phyloP scores from a whole-genome alignment of 441 rosid species.

The Populus hybrid region DNA sequence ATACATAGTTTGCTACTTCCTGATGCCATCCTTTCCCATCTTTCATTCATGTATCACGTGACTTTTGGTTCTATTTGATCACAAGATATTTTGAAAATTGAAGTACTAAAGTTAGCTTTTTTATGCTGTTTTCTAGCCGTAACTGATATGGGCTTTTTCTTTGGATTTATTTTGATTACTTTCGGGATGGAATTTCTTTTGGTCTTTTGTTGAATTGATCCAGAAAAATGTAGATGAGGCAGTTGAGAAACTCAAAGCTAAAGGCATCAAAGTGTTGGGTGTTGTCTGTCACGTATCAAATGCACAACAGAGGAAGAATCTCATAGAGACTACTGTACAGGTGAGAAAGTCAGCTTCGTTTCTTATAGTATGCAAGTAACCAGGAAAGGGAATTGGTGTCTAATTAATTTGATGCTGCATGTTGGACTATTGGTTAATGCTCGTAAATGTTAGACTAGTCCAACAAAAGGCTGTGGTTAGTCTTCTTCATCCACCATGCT shows the following conservation, averaged over 20 bases:
- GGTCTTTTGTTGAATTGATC: conserved; percentile 11
- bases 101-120: neutral
- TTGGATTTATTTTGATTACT: neutral
- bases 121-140: neutral
- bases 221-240: conserved; percentile 89
- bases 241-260: conserved; percentile 52
- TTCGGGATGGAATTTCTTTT: neutral
- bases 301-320: conserved; percentile 69
- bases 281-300: conserved; percentile 89
- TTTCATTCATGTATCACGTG: neutral
- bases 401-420: neutral
- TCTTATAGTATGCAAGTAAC: neutral
- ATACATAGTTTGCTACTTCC: neutral
- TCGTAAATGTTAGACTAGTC: neutral
- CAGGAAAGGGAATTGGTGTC: neutral
- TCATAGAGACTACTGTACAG: conserved; percentile 59
- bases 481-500: neutral
- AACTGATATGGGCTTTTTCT: neutral
- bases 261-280: conserved; percentile 71
- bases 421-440: neutral
- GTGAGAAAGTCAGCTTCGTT: conserved; percentile 19
- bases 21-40: neutral
- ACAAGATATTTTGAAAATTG: neutral
- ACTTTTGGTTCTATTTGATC: no score
- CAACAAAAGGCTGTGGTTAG: neutral